A percentile compares a stretch with the other conserved stretches of the same genome.
These are phyloP conservation scores for Alternaria brassicae DNA, from an alignment of 2,329 filamentous ascomycete genomes.

Conservation along the genomic window DNA sequence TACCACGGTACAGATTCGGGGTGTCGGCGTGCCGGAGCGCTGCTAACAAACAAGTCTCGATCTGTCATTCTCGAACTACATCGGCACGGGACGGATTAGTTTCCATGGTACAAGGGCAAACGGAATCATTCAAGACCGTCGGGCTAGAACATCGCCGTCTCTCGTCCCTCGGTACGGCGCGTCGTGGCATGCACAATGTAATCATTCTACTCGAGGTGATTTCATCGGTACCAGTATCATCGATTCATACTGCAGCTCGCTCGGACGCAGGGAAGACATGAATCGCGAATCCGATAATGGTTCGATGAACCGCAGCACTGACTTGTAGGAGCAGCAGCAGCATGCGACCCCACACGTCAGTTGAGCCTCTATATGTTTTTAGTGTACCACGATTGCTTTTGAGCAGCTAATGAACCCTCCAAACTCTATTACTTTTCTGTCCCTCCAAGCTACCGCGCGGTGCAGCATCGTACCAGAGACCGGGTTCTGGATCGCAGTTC, in stretches of 20 bases:
- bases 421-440: constrained; percentile 1
- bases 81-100: neutral
- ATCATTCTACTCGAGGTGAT: neutral
- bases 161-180: neutral
- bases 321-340: neutral
- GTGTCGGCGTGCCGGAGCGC: constrained; percentile 3
- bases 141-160: neutral
- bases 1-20: constrained; percentile 1
- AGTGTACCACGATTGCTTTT: constrained; percentile 4
- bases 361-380: constrained; percentile 4
- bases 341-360: neutral
- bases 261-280: neutral
- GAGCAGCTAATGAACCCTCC: constrained; percentile 3
- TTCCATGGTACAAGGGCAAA: neutral
- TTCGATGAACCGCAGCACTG: neutral
- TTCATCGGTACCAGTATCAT: neutral
- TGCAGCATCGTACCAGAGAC: neutral
- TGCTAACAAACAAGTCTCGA: neutral
- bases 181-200: neutral
- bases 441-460: neutral
- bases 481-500: neutral
- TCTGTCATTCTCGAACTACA: constrained; percentile 2
- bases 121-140: neutral
- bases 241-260: neutral
- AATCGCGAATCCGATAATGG: neutral